Percentiles rank a stretch among this genome's conserved stretches.
Evolutionary conservation across 345 rosid genomes (phyloP).

Genomic region (Theobroma cacao): DNA sequence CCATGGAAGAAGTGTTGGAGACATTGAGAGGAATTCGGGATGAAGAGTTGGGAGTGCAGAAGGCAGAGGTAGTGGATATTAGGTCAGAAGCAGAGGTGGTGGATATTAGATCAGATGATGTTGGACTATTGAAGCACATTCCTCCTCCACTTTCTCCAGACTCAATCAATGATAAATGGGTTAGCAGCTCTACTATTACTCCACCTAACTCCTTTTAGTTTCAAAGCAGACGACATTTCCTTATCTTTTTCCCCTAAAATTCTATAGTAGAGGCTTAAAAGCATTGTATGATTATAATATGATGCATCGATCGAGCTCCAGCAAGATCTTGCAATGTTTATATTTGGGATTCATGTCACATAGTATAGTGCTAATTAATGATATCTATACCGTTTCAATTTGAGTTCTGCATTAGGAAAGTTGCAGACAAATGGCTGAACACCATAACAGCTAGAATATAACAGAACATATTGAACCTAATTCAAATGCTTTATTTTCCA

Average conservation of each 20-base stretch:
- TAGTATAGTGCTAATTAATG: not conserved
- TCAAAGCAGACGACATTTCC: not conserved
- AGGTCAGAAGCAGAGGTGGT: conserved; percentile 22
- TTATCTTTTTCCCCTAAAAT: too few relatives aligned
- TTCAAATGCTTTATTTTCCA: not conserved
- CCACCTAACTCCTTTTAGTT: conserved; percentile 30
- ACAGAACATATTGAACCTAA: not conserved
- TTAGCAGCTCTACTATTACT: conserved; percentile 35
- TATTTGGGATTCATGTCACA: not conserved
- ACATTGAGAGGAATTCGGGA: conserved; percentile 43
- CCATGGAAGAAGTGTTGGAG: conserved; percentile 65
- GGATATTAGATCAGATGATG: conserved; percentile 41
- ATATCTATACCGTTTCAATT: not conserved
- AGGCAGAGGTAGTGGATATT: conserved; percentile 41
- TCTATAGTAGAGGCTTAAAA: not conserved
- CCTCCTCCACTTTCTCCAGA: conserved; percentile 53
- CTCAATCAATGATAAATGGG: conserved; percentile 56
- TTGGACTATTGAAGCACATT: conserved; percentile 41
- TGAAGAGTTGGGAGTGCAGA: conserved; percentile 23
- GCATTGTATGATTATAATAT: not conserved
- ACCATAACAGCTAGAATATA: not conserved
- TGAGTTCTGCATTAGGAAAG: not conserved
- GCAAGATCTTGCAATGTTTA: not conserved
- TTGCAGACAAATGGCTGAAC: not conserved
- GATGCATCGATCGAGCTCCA: not conserved